Percentiles rank a stretch among this genome's conserved stretches.
Evolutionary conservation across 2,329 filamentous ascomycete species (phyloP).

Genomic region (Cryphonectria carpinicola): DNA sequence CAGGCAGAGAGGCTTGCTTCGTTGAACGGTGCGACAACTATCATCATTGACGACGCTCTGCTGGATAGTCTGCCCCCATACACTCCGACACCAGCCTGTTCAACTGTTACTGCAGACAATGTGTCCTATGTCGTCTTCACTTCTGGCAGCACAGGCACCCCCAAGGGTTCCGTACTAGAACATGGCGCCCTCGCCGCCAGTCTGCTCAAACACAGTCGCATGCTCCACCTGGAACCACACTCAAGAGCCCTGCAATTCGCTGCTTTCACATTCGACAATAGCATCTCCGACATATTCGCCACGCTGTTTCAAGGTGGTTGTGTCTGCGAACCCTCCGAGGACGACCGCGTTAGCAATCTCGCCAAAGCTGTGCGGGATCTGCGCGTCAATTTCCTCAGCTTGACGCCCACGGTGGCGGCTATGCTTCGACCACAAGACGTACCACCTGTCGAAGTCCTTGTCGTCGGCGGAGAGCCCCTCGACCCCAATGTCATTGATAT

Average conservation of each 20-base stretch:
- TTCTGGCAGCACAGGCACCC: slow-evolving; percentile 54
- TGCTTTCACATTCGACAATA: slow-evolving; percentile 59
- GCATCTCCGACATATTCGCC: slow-evolving; percentile 55
- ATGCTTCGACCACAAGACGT: slow-evolving; percentile 43
- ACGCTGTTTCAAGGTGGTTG: slow-evolving; percentile 61
- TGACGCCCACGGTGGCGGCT: slow-evolving; percentile 62
- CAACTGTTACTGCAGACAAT: neutral
- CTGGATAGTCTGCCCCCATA: neutral
- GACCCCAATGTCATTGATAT: slow-evolving; percentile 10
- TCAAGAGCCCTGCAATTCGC: slow-evolving; percentile 35
- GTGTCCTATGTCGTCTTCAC: slow-evolving; percentile 51
- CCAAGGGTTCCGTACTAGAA: slow-evolving; percentile 38
- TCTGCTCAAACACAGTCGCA: neutral
- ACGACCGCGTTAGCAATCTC: slow-evolving; percentile 54
- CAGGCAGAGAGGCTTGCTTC: neutral
- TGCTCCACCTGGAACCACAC: neutral
- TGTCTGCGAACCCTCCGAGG: slow-evolving; percentile 59
- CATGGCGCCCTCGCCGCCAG: slow-evolving; percentile 1
- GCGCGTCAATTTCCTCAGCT: slow-evolving; percentile 55
- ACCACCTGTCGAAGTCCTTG: slow-evolving; percentile 44
- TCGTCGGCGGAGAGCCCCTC: slow-evolving; percentile 37
- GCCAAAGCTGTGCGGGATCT: slow-evolving; percentile 52
- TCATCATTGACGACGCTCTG: slow-evolving; percentile 11
- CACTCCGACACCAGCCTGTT: neutral
- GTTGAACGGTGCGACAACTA: slow-evolving; percentile 14